Evolutionary conservation across 2,329 filamentous ascomycete genomes (phyloP), one percentile per base, ranked within the genome.

Genomic region (Neonectria ditissima): DNA sequence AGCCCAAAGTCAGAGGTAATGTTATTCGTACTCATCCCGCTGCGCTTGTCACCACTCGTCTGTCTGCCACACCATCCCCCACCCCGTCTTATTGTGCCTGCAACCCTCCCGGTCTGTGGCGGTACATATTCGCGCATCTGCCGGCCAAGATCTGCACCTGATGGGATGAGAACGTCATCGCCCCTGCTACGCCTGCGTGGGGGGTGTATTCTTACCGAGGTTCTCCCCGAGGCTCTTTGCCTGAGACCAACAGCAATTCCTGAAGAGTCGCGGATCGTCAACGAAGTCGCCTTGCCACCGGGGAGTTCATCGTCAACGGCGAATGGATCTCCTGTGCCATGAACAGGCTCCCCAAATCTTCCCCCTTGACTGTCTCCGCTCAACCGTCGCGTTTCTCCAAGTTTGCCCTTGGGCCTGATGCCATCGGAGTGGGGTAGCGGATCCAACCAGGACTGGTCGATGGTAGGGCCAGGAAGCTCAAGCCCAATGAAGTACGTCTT

Each of bases 111-210:
- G 2, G 32, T 48, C 53, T 51, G 45, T 53, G 44, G 56, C 53
- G 43, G 55, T 63, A n/a, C n/a, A n/a, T n/a, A 62, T 56, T 65
- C 56, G 41, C 55, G 62, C 65, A 65, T 67, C 65, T 69, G 65
- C 68, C 67, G 71, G 52, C 50, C 55, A 10, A 71, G 69, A 72
- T 72, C 68, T 72, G 62, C 70, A 64, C 55, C 61, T 64, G 57
- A 30, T 61, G 51, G 37, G 37, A 55, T 50, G 50, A 47, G 48
- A 69, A 69, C 66, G 71, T 66, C 71, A 73, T 68, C 43, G 39
- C 66, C 65, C 69, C 60, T 72, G 67, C 24, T 51, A 22, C 16
- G 56, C n/a, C 41, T 30, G 45, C 59, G 54, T 58, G 66, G 69
- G 70, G 69, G 66, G 63, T n/a, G 57, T 20, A 10, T 26, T 26